Evolutionary conservation across 2,329 filamentous ascomycete species (phyloP), one percentile per base, ranked within the genome.

Genomic region (Cordyceps militaris): DNA sequence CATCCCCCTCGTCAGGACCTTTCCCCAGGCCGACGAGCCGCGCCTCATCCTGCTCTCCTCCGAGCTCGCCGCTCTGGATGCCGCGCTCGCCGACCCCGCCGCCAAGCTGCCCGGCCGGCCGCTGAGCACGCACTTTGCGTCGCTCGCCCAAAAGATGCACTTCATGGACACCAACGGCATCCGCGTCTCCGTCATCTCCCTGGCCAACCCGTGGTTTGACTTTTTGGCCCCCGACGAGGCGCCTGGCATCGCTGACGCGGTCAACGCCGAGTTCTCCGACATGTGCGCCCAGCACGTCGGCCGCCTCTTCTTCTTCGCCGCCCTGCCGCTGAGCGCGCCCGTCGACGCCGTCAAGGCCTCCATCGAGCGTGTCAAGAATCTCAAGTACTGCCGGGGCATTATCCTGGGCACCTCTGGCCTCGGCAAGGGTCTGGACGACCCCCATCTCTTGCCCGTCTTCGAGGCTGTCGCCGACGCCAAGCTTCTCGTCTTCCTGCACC

Each of bases 171-270:
- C 79, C 16, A 92, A 97, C 73, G 76, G 76, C 55, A 96, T 97
- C 69, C 82, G 88, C 70, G 84, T 87, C 62, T 94, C 89, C 1
- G 88, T 96, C 52, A 84, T 97, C 61, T 94, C 89, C 0, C 83
- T 96, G 23, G 92, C 92, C 14, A 97, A 97, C 67, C 92, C 92
- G 0, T 97, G 92, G 92, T 80, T 97, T 2, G 92, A 97, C 72
- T 97, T 96, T 68, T 73, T 96, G 0, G 69, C 76, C 10, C 68
- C 82, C 0, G 69, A 75, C 4, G 81, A 86, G 62, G 88, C 89
- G 0, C 81, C 80, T 1, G 69, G 72, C 30, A 84, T 86, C 50
- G 90, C 90, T 1, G 62, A 67, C 53, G 77, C 76, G 1, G 86
- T 96, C 69, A 97, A 96, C 70, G 76, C 86, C 63, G 89, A 93